Percentiles rank a stretch among this genome's conserved stretches.
Conservation (phyloP, 148 eudicot species). For the Silene conica region DNA sequence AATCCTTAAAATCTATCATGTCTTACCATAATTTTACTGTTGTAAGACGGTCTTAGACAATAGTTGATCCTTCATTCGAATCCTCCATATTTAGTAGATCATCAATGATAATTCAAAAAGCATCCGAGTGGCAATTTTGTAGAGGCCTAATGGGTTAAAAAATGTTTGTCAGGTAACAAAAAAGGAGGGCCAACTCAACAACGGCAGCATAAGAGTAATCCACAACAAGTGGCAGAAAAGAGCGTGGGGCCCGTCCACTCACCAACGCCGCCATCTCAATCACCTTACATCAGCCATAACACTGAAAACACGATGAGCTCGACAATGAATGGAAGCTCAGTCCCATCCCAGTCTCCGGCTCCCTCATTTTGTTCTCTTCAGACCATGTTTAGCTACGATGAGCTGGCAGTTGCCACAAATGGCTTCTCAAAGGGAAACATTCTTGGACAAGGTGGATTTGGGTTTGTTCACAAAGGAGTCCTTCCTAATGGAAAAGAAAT, state of each 20-base stretch:
- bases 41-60: neutral
- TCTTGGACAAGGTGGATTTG: conserved; percentile 94
- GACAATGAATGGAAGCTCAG: conserved; percentile 36
- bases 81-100: neutral
- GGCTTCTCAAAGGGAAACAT: conserved; percentile 69
- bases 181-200: conserved; percentile 48
- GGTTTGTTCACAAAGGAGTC: conserved; percentile 76
- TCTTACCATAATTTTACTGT: neutral
- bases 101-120: too few relatives aligned
- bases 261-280: conserved; percentile 16
- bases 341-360: conserved; percentile 53
- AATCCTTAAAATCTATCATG: neutral
- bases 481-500: conserved; percentile 85
- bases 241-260: conserved; percentile 18
- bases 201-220: conserved; percentile 43
- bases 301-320: conserved; percentile 41
- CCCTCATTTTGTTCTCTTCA: conserved; percentile 49
- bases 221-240: neutral
- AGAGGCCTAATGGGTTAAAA: neutral
- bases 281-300: conserved; percentile 39
- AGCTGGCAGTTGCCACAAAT: conserved; percentile 73
- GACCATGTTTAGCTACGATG: conserved; percentile 65
- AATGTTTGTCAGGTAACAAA: conserved; percentile 41
- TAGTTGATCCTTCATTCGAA: neutral
- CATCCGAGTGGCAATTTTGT: too few relatives aligned